Percentiles rank a stretch among this genome's conserved stretches.
Conservation (phyloP, 2,329 filamentous ascomycete species). For the Madurella mycetomatis region DNA sequence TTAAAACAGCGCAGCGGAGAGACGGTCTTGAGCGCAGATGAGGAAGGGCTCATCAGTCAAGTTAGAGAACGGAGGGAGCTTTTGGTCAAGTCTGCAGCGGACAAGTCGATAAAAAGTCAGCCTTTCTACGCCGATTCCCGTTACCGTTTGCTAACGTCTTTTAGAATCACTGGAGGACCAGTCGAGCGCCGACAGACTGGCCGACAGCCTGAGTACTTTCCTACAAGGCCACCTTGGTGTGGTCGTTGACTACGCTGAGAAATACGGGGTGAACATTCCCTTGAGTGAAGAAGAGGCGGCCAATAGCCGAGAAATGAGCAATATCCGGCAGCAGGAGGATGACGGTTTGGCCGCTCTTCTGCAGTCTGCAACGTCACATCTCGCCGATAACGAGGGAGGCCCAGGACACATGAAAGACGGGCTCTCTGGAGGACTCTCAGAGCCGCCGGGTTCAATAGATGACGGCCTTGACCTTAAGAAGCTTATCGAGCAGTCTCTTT, state of each 20-base stretch:
- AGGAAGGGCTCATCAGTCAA: conserved; percentile 43
- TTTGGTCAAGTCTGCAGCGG: conserved; percentile 49
- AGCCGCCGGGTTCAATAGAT: background rate
- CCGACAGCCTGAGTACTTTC: conserved; percentile 31
- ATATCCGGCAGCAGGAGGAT: conserved; percentile 9
- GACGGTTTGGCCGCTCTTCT: conserved; percentile 22
- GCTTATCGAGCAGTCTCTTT: conserved; percentile 21
- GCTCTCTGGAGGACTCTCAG: conserved; percentile 5
- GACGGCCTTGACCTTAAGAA: conserved; percentile 18
- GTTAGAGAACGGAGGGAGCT: conserved; percentile 41
- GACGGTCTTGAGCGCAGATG: conserved; percentile 49
- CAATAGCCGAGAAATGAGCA: background rate
- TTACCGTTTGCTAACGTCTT: conserved; percentile 14
- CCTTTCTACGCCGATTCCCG: background rate
- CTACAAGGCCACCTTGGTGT: conserved; percentile 31
- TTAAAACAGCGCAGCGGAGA: conserved; percentile 38
- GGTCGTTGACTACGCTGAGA: conserved; percentile 35
- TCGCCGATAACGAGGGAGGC: conserved; percentile 6
- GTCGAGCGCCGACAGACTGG: conserved; percentile 37
- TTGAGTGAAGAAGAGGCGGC: conserved; percentile 28
- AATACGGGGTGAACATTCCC: conserved; percentile 36
- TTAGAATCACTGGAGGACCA: conserved; percentile 35
- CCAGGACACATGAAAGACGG: background rate
- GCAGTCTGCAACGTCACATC: conserved; percentile 17
- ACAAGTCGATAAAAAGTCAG: conserved; percentile 40